Percentiles rank a stretch among this genome's conserved stretches.
Conservation (phyloP, 1,284 basidiomycete genomes). For the Retiboletus flavoniger region DNA sequence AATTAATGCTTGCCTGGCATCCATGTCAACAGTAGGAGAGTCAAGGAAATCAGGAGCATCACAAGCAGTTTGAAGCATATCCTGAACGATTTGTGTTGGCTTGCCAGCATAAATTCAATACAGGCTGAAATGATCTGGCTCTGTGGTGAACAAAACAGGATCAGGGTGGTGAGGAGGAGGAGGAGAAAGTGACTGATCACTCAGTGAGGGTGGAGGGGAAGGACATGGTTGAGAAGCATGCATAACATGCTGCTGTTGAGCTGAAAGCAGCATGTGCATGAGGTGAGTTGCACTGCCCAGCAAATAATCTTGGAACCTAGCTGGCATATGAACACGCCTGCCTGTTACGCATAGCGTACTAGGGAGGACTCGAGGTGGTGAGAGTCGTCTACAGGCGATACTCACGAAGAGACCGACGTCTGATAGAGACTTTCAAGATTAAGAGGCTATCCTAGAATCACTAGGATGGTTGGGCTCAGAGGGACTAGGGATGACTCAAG, state of each 20-base stretch:
- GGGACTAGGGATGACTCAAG: too few species aligned
- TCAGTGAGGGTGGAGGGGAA: not conserved
- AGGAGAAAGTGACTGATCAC: not conserved
- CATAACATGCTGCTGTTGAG: not conserved
- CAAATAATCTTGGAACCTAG: not conserved
- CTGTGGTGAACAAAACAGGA: not conserved
- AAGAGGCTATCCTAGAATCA: too few species aligned
- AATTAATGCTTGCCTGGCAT: not conserved
- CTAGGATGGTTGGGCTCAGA: too few species aligned
- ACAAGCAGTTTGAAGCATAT: not conserved
- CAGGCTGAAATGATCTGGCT: not conserved
- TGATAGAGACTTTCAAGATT: too few species aligned
- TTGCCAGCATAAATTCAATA: not conserved
- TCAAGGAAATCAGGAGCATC: not conserved
- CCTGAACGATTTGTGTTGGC: not conserved
- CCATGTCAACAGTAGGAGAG: not conserved
- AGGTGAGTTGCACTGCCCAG: not conserved
- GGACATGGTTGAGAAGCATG: not conserved
- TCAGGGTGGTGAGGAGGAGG: not conserved
- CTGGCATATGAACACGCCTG: not conserved
- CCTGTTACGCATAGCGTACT: too few species aligned
- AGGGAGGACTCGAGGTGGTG: too few species aligned
- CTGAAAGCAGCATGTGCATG: not conserved
- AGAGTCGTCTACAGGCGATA: too few species aligned
- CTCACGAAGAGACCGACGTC: too few species aligned